phyloP scores from a whole-genome alignment of 1,284 basidiomycete genomes.

The Cutaneotrichosporon daszewskae region DNA sequence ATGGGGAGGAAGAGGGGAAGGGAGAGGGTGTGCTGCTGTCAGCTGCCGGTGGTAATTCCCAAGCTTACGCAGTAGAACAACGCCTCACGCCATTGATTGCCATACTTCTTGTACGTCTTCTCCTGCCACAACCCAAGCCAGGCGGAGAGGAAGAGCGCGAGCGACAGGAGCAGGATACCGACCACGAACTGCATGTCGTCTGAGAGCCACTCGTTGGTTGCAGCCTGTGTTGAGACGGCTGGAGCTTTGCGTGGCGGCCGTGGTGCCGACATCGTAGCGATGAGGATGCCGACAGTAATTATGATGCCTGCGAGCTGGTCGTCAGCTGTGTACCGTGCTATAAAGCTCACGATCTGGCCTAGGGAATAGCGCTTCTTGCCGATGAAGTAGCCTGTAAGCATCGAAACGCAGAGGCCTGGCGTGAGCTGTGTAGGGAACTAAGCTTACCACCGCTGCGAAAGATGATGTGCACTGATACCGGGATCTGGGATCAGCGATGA shows the following conservation, averaged over 20 bases:
- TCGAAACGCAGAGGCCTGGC: constrained; percentile 47
- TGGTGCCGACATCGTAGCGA: constrained; percentile 71
- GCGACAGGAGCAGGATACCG: constrained; percentile 66
- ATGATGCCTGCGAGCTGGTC: constrained; percentile 60
- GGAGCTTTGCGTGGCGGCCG: constrained; percentile 20
- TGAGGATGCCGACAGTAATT: constrained; percentile 73
- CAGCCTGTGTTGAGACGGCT: not conserved
- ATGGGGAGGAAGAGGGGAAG: constrained; percentile 69
- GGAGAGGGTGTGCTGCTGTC: constrained; percentile 54
- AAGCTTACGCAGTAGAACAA: constrained; percentile 65
- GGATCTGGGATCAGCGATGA: constrained; percentile 54
- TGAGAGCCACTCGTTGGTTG: constrained; percentile 18
- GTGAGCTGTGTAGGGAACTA: not conserved
- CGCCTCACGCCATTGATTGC: constrained; percentile 75
- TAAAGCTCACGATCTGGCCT: constrained; percentile 54
- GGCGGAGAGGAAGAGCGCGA: constrained; percentile 74
- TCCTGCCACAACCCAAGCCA: constrained; percentile 84
- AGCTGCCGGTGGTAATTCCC: not conserved
- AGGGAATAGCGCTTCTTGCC: constrained; percentile 59
- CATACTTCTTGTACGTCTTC: constrained; percentile 65
- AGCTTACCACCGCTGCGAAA: constrained; percentile 85
- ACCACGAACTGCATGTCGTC: constrained; percentile 54
- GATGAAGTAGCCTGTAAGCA: constrained; percentile 43
- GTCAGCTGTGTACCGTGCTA: not conserved
- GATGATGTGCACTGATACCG: constrained; percentile 90